Evolutionary conservation across 176 grass and related monocot genomes (phyloP), one percentile per base, ranked within the genome.

Genomic region (Rhynchospora tenuis): DNA sequence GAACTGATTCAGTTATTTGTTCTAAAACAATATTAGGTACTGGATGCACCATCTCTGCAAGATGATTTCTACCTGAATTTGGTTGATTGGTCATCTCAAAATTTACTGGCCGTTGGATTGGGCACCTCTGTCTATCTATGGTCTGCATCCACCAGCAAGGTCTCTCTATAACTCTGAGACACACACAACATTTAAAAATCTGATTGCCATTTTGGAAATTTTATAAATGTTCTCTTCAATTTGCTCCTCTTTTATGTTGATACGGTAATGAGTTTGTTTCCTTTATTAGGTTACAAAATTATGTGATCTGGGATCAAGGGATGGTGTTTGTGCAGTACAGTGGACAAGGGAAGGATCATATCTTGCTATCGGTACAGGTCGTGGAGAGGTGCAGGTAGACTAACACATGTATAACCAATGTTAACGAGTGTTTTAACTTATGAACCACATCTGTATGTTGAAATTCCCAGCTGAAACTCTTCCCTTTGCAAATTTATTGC

Each of bases 21-120:
- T 62, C 31, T 38, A 1, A 48, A 26, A 15, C 55, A 44, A 29
- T 63, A 24, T 38, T 51, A 94, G 95, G 95, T 98, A 23, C 59
- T 98, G 26, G 96, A 99, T 83, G 96, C 96, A 48, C 96, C 93
- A 7, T 93, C 91, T 11, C 91, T 99, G 58, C 88, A 90, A 84
- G 96, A 99, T 60, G 96, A 99, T 85, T 99, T 99, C 88, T 99
- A 99, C 86, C 88, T 99, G 38, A 99, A 95, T 77, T 90, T 99
- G 45, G 96, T 99, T 5, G 96, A 99, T 76, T 99, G 96, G 93
- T 99, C 96, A 7, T 91, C 96, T 16, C 96, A 99, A 84, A 99
- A 99, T 86, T 78, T 74, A 79, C 89, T 99, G 51, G 91, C 91
- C 80, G 96, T 99, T 66, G 96, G 96, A 80, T 81, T 99, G 7